These are phyloP conservation scores for Musa itinerans DNA, from an alignment of 176 grass and related monocot species.

Conservation along the genomic window DNA sequence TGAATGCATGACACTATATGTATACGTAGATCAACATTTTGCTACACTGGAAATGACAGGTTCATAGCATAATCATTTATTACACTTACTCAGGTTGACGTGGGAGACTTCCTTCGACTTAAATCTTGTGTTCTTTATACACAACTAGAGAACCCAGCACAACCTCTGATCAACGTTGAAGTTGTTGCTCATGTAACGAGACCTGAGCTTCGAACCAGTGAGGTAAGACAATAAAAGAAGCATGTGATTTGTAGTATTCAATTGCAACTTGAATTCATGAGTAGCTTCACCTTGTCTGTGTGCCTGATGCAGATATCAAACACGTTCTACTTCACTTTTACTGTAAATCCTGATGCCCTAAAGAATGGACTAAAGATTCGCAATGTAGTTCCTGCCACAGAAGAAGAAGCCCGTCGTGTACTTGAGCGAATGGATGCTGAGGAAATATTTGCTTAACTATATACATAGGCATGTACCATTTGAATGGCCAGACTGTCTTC, in stretches of 20 bases:
- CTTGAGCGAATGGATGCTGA: conserved; percentile 76
- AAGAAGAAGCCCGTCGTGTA: conserved; percentile 77
- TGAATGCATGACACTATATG: not conserved
- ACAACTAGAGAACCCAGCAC: conserved; percentile 60
- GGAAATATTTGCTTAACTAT: conserved; percentile 33
- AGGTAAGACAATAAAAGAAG: conserved; percentile 30
- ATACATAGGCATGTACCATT: not conserved
- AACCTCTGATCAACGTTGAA: conserved; percentile 83
- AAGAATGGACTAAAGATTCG: conserved; percentile 68
- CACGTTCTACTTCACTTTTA: conserved; percentile 96
- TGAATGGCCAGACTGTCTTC: not conserved
- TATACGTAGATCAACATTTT: not conserved
- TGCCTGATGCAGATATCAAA: conserved; percentile 56
- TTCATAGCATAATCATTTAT: not conserved
- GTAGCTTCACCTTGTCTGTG: not conserved
- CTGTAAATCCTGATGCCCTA: conserved; percentile 50
- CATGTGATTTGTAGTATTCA: not conserved
- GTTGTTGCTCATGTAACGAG: conserved; percentile 94
- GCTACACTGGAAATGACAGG: not conserved
- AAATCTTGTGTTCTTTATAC: conserved; percentile 95
- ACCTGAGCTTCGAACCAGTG: conserved; percentile 82
- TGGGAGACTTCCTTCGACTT: conserved; percentile 89
- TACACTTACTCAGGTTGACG: conserved; percentile 60
- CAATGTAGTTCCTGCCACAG: conserved; percentile 84
- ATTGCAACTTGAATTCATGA: not conserved